Evolutionary conservation across 305 asterid species (phyloP), one percentile per base, ranked within the genome.

Genomic region (Fraxinus xanthoxyloides): DNA sequence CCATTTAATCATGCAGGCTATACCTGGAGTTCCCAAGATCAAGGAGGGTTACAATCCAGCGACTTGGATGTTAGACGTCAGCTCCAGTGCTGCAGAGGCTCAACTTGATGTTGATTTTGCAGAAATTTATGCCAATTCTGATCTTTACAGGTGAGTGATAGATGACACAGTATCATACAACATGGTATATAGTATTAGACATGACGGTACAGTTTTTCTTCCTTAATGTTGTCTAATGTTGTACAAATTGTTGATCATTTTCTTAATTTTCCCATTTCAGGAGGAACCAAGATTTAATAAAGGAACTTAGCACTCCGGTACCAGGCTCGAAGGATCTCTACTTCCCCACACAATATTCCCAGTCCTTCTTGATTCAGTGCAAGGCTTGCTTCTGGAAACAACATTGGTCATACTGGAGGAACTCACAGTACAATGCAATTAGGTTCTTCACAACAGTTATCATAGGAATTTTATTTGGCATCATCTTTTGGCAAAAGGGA

Each of bases 21-120:
- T 94, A 77, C 88, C 87, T 8, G 95, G 97, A 17, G 98, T 94
- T 79, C 77, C 97, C 34, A 92, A 89, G 81, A 94, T 91, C 46
- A 88, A 85, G 76, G 94, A 90, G 32, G 93, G 97, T n/a, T 86
- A 87, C 77, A 94, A 94, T 89, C 98, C 98, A 38, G 98, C 98
- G 48, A 94, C 98, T 4, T 94, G 98, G 98, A 92, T 94, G 98
- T 81, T 94, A 87, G 98, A 94, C 2, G 88, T 94, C 73, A 94
- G 80, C 72, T 82, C 97, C 7, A 28, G 90, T 13, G 84, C 97
- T 4, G 89, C 80, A 77, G 98, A 93, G 80, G 74, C 90, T 36
- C 97, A 93, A 85, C 91, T 92, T 24, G 90, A 82, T 23, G 87
- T 92, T 15, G 95, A 94, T 80, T 94, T 94, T 87, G 93, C 98